Evolutionary conservation across 2,329 filamentous ascomycete genomes (phyloP).

Genomic region (Parafenestella ontariensis): DNA sequence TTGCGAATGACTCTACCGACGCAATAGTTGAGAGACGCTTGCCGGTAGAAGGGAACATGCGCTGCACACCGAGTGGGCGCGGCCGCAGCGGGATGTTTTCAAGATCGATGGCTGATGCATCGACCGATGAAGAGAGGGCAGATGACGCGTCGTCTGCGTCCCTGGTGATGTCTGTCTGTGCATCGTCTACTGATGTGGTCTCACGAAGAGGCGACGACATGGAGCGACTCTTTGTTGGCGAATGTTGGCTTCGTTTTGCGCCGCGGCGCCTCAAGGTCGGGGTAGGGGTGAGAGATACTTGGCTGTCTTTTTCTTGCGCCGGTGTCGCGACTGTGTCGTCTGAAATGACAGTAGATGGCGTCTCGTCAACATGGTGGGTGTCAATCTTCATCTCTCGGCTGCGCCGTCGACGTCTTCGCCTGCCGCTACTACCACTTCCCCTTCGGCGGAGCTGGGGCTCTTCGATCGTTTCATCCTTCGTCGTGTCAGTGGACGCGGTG

Average conservation of each 20-base stretch:
- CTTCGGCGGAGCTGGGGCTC: constrained; percentile 30
- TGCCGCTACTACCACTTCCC: constrained; percentile 33
- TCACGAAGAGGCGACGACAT: constrained; percentile 41
- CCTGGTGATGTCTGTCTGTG: constrained; percentile 20
- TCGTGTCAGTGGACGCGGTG: constrained; percentile 30
- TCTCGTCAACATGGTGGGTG: constrained; percentile 29
- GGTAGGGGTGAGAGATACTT: constrained; percentile 35
- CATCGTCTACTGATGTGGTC: constrained; percentile 32
- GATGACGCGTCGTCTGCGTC: constrained; percentile 40
- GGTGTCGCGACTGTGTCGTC: constrained; percentile 26
- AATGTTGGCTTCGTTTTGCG: constrained; percentile 48
- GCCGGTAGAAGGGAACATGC: constrained; percentile 61
- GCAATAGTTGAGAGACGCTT: constrained; percentile 65
- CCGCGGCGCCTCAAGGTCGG: constrained; percentile 49
- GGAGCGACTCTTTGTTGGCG: constrained; percentile 50
- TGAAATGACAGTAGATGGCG: constrained; percentile 27
- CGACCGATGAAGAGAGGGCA: constrained; percentile 46
- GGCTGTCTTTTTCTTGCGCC: constrained; percentile 19
- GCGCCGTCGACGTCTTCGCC: constrained; percentile 35
- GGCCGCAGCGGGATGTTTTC: constrained; percentile 40
- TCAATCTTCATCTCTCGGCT: constrained; percentile 38
- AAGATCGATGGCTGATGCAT: constrained; percentile 38
- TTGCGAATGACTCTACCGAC: constrained; percentile 62
- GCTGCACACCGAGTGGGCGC: constrained; percentile 50
- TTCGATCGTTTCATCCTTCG: constrained; percentile 23